Base-by-base conservation (phyloP, 1,284 basidiomycete species). In the Schizophyllum amplum region DNA sequence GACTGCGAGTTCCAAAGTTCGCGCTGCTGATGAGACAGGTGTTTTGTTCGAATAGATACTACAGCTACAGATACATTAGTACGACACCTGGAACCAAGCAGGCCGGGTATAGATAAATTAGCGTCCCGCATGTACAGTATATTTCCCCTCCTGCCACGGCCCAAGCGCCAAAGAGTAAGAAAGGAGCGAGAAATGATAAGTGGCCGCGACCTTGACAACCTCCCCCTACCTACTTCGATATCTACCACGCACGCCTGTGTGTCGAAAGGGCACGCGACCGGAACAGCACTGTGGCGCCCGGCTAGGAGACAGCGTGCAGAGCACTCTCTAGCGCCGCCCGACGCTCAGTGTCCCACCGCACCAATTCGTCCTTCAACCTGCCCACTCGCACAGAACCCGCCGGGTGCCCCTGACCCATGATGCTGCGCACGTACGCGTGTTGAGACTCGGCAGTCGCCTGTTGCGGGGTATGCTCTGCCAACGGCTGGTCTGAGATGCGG, bases 311-410 rank as follows among this genome's bases (percentile, higher is more conserved):
- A 50, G 56, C 20, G 51, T 5, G 7, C 9, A 20, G 46, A 52
- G 53, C 11, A 47, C 55, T 13, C 46, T 52, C 21, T 71, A 42
- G 49, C 33, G 67, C 69, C 26, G 66, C 68, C 26, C 63, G 66
- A 59, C 79, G 72, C 64, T 78, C 83, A 42, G 69, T 64, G 64
- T 82, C 79, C 90, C 90, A 92, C 49, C 84, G 69, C 25, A 73
- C 71, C 24, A 92, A 74, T 73, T 92, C 90, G 13, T 74, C 69
- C 63, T 75, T 77, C 56, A 91, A 72, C 52, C 76, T 75, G 57
- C 77, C 70, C 13, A 85, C 75, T 33, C 90, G 76, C 33, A 80
- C 73, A 59, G 81, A 78, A 48, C 82, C 78, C 33, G 84, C 72
- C 5, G 89, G 89, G 69, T 92, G 89, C 2, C 74, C 69, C 24